These are phyloP conservation scores for Globisporangium parvum DNA, from an alignment of 352 stramenopile species.

Conservation along the genomic window DNA sequence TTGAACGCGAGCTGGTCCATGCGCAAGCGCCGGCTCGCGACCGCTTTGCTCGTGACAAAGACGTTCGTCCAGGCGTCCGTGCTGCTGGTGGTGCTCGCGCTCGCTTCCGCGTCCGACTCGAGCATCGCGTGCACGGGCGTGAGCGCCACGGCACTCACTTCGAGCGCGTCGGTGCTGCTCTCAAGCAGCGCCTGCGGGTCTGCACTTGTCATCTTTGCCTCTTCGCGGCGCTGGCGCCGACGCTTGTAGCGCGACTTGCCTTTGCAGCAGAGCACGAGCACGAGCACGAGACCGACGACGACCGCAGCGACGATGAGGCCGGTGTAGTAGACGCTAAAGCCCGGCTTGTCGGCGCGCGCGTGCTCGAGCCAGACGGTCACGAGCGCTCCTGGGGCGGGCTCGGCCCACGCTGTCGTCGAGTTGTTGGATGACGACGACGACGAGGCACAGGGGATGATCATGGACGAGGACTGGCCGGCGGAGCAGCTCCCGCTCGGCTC, in stretches of 20 bases:
- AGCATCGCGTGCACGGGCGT: constrained; percentile 10
- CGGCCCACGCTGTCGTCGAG: neutral
- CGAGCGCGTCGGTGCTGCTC: neutral
- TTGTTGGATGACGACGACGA: constrained; percentile 2
- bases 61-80: constrained; percentile 6
- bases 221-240: neutral
- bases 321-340: constrained; percentile 5
- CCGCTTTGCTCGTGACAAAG: constrained; percentile 24
- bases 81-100: neutral
- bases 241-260: constrained; percentile 2
- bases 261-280: constrained; percentile 6
- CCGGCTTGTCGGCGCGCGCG: constrained; percentile 4
- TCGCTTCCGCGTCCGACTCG: constrained; percentile 8
- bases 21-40: constrained; percentile 6
- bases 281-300: constrained; percentile 4
- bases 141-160: constrained; percentile 1
- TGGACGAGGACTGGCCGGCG: neutral
- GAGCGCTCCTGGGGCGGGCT: neutral
- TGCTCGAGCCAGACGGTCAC: constrained; percentile 12
- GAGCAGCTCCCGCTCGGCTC: constrained; percentile 7
- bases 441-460: constrained; percentile 20
- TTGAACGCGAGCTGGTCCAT: constrained; percentile 26
- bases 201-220: constrained; percentile 13
- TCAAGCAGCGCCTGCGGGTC: constrained; percentile 10
- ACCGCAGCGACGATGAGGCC: constrained; percentile 5